A percentile compares a stretch with the other conserved stretches of the same genome.
These are phyloP conservation scores for Babesia divergens DNA, from an alignment of 169 alveolate genomes.

Conservation along the genomic window DNA sequence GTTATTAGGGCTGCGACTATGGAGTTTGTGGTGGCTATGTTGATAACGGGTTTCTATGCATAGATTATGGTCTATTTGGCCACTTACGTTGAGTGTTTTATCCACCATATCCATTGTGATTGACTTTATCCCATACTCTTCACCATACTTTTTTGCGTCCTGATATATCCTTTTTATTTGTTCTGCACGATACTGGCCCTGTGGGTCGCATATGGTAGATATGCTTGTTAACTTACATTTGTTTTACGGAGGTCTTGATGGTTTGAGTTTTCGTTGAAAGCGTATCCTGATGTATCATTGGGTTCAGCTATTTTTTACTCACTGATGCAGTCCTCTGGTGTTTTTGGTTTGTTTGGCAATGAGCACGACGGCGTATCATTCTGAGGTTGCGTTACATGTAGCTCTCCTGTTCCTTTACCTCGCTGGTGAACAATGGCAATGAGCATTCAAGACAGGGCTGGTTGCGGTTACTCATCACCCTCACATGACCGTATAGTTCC, in stretches of 20 bases:
- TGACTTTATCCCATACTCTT: neutral
- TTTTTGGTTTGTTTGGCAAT: conserved; percentile 37
- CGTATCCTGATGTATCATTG: conserved; percentile 6
- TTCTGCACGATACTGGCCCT: neutral
- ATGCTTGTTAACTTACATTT: neutral
- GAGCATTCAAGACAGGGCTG: conserved; percentile 65
- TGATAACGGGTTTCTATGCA: conserved; percentile 7
- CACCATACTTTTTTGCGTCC: conserved; percentile 3
- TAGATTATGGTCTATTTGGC: too few relatives aligned
- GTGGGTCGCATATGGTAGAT: neutral
- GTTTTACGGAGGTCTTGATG: neutral
- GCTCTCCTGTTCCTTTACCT: conserved; percentile 1
- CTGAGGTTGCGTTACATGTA: neutral
- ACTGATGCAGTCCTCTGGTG: conserved; percentile 69
- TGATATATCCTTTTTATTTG: conserved; percentile 10
- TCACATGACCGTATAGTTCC: conserved; percentile 64
- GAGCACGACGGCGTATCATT: conserved; percentile 55
- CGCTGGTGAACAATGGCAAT: conserved; percentile 38
- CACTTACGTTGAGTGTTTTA: conserved; percentile 21
- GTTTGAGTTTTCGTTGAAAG: neutral
- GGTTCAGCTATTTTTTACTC: neutral
- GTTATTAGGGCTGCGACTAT: conserved; percentile 33
- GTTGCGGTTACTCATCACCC: conserved; percentile 31
- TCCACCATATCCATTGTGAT: conserved; percentile 36
- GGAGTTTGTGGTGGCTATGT: conserved; percentile 40